A percentile compares a stretch with the other conserved stretches of the same genome.
Evolutionary conservation across 805 yeast genomes (phyloP).

Genomic region (Yamadazyma scolyti): DNA sequence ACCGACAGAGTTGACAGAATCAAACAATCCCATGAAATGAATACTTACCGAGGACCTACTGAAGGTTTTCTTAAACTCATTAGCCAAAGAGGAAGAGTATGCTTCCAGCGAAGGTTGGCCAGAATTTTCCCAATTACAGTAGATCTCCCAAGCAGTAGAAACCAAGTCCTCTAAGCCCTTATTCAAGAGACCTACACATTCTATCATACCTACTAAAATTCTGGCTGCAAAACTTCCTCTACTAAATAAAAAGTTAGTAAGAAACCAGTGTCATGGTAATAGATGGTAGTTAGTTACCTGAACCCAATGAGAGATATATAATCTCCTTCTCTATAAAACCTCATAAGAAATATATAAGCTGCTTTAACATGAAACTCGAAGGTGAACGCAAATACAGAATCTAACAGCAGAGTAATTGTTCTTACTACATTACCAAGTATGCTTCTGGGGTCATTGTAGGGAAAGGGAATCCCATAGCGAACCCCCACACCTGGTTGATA

Average conservation of each 20-base stretch:
- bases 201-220: constrained; percentile 63
- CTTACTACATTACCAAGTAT: constrained; percentile 8
- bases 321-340: constrained; percentile 47
- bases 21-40: constrained; percentile 66
- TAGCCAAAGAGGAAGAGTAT: constrained; percentile 42
- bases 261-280: too few relatives aligned
- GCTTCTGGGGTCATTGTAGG: constrained; percentile 14
- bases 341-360: constrained; percentile 53
- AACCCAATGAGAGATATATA: constrained; percentile 57
- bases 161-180: constrained; percentile 55
- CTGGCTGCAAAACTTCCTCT: constrained; percentile 68
- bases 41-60: constrained; percentile 43
- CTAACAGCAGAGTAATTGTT: constrained; percentile 19
- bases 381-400: constrained; percentile 50
- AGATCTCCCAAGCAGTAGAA: constrained; percentile 59
- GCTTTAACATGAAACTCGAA: constrained; percentile 54
- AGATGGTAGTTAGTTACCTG: constrained; percentile 25
- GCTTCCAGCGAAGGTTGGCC: constrained; percentile 51
- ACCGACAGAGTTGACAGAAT: constrained; percentile 67
- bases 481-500: constrained; percentile 71
- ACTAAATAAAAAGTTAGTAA: constrained; percentile 10
- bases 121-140: constrained; percentile 56
- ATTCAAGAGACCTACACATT: constrained; percentile 56
- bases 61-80: constrained; percentile 54
- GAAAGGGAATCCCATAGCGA: constrained; percentile 38